Conservation (phyloP, 2,329 filamentous ascomycete species). For the Verticillium nonalfalfae region DNA sequence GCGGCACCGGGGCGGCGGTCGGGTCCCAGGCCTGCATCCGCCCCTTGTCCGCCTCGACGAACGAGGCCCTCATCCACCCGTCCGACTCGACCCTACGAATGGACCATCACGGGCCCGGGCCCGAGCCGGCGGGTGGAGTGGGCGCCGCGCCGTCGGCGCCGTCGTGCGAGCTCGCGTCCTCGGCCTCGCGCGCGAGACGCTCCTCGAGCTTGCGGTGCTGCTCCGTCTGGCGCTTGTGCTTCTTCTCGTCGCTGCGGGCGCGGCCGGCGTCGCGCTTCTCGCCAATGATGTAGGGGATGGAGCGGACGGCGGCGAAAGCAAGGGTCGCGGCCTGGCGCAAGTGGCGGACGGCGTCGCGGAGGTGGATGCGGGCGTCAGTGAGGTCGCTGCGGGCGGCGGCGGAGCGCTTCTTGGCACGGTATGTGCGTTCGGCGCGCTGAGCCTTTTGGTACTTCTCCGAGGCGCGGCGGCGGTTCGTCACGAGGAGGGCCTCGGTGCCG, state of each 20-base stretch:
- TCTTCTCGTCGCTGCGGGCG: constrained; percentile 20
- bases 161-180: background rate
- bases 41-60: background rate
- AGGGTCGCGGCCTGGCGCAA: constrained; percentile 25
- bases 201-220: constrained; percentile 28
- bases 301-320: constrained; percentile 21
- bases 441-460: constrained; percentile 30
- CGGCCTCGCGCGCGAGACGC: constrained; percentile 17
- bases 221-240: constrained; percentile 21
- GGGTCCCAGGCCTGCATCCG: background rate
- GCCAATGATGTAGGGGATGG: constrained; percentile 25
- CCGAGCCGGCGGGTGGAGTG: background rate
- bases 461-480: constrained; percentile 27
- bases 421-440: constrained; percentile 31
- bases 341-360: constrained; percentile 18
- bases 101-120: background rate
- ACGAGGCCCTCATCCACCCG: background rate
- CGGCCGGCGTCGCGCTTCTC: constrained; percentile 27
- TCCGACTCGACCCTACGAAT: constrained; percentile 1
- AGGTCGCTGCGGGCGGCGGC: constrained; percentile 28
- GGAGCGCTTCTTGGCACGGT: constrained; percentile 33
- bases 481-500: constrained; percentile 34
- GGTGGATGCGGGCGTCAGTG: constrained; percentile 29
- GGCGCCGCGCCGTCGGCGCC: background rate
- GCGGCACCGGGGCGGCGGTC: background rate